Base-by-base conservation (phyloP, 169 alveolate species). In the Cryptosporidium andersoni region DNA sequence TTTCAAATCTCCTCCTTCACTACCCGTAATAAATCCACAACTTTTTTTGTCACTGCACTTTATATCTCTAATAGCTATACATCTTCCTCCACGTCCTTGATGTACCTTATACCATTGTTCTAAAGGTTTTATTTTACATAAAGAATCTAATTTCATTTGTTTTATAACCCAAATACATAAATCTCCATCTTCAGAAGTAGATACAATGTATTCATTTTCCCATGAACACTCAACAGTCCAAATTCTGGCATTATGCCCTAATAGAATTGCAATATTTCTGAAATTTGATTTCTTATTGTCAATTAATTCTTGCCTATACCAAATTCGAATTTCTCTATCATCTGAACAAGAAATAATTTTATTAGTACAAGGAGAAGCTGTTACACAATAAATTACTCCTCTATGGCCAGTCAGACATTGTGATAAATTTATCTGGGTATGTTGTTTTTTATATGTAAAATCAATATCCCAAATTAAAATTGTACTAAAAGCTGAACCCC, bases 71-170 rank as follows among this genome's bases (percentile, higher is more conserved):
- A 60, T 58, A 39, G 25, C 47, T 43, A 74, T 34, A 58, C 45
- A 16, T 58, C 85, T 55, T 42, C 74, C 85, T 12, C 85, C 85
- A 45, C 85, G 55, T 11, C 85, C 85, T 58, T 74, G 74, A 51
- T 74, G 85, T 34, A 63, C 85, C 34, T 58, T 74, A 9, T 9
- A n/a, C 6, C 12, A 6, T 53, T 52, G 51, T 36, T 45, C 53
- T 14, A 56, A 47, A 3, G 55, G 51, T 8, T 53, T 53, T 42
- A 45, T 12, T 2, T 9, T 36, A 47, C 6, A 12, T 40, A 40
- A 45, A 5, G 56, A 64, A 9, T 51, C 51, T 51, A 12, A 2
- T 6, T 16, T n/a, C 16, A 36, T 64, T 16, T 42, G 0, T 0
- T 45, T 42, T 4, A 74, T 39, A 25, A 58, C 40, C 85, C 85